These are phyloP conservation scores for Ceratocystis destructans DNA, from an alignment of 2,329 filamentous ascomycete genomes.

Conservation along the genomic window DNA sequence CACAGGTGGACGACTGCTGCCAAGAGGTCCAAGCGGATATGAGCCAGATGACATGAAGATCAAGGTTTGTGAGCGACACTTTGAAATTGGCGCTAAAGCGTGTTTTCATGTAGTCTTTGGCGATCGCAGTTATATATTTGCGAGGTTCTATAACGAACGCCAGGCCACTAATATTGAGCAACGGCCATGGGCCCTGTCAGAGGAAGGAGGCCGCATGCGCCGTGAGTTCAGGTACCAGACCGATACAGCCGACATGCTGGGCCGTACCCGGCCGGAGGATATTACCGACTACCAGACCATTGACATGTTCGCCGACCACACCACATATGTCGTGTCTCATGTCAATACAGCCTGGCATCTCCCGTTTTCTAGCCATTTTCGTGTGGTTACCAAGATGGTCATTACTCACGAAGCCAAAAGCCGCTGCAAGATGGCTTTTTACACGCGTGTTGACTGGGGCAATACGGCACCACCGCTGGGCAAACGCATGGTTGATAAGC, in stretches of 20 bases:
- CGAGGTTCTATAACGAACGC: conserved; percentile 74
- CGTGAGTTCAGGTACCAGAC: conserved; percentile 73
- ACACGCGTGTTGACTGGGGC: conserved; percentile 77
- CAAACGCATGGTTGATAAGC: conserved; percentile 48
- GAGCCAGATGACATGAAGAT: conserved; percentile 69
- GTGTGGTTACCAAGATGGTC: conserved; percentile 76
- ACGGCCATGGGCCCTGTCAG: conserved; percentile 58
- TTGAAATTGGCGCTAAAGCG: conserved; percentile 83
- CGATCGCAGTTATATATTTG: conserved; percentile 89
- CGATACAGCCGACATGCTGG: conserved; percentile 50
- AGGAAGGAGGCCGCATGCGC: conserved; percentile 51
- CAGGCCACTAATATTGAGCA: conserved; percentile 69
- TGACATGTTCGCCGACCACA: conserved; percentile 66
- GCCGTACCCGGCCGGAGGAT: conserved; percentile 44
- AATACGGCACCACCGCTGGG: conserved; percentile 45
- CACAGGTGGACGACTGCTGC: conserved; percentile 35
- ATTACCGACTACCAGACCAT: conserved; percentile 77
- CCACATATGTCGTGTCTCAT: conserved; percentile 51
- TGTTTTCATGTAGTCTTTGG: conserved; percentile 95
- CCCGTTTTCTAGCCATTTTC: conserved; percentile 65
- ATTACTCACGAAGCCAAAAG: conserved; percentile 89
- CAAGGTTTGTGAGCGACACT: conserved; percentile 63
- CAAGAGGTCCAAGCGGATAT: conserved; percentile 66
- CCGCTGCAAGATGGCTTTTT: conserved; percentile 80
- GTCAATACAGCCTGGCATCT: conserved; percentile 65